Evolutionary conservation across 2,329 filamentous ascomycete genomes (phyloP).

Genomic region (Fusarium oligoseptatum): DNA sequence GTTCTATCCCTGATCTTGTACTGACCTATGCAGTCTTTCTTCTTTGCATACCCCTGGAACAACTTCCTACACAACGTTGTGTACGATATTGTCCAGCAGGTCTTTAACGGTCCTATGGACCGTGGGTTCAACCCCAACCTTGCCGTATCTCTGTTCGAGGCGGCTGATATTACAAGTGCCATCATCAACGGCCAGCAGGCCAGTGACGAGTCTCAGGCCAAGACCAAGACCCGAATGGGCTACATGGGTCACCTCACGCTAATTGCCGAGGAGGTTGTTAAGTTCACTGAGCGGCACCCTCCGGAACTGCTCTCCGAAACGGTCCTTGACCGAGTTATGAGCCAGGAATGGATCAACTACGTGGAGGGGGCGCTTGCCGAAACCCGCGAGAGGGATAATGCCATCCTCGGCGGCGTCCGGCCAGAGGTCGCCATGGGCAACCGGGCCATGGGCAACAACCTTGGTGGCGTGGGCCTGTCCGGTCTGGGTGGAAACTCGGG

Average conservation of each 20-base stretch:
- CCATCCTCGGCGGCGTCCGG: slow-evolving; percentile 94
- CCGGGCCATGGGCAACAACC: slow-evolving; percentile 68
- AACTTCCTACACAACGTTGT: slow-evolving; percentile 99
- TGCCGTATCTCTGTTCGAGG: slow-evolving; percentile 93
- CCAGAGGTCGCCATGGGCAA: slow-evolving; percentile 90
- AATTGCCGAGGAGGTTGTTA: slow-evolving; percentile 98
- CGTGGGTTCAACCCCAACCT: slow-evolving; percentile 91
- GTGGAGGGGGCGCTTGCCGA: slow-evolving; percentile 94
- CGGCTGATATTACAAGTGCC: slow-evolving; percentile 87
- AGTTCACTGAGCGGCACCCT: slow-evolving; percentile 95
- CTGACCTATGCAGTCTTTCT: slow-evolving; percentile 78
- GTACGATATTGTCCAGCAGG: slow-evolving; percentile 98
- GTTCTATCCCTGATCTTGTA: not conserved
- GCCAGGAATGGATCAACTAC: slow-evolving; percentile 92
- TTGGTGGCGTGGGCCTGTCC: slow-evolving; percentile 64
- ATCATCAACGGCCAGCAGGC: slow-evolving; percentile 92
- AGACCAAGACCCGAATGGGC: slow-evolving; percentile 90
- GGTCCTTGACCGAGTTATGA: slow-evolving; percentile 90
- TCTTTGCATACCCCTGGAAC: slow-evolving; percentile 99
- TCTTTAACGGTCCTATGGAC: slow-evolving; percentile 98
- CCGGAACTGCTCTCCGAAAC: slow-evolving; percentile 86
- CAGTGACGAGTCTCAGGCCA: slow-evolving; percentile 86
- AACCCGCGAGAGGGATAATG: slow-evolving; percentile 95
- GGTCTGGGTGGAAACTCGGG: slow-evolving; percentile 56
- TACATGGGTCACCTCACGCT: slow-evolving; percentile 99